Evolutionary conservation across 345 rosid genomes (phyloP).

Genomic region (Linum usitatissimum): DNA sequence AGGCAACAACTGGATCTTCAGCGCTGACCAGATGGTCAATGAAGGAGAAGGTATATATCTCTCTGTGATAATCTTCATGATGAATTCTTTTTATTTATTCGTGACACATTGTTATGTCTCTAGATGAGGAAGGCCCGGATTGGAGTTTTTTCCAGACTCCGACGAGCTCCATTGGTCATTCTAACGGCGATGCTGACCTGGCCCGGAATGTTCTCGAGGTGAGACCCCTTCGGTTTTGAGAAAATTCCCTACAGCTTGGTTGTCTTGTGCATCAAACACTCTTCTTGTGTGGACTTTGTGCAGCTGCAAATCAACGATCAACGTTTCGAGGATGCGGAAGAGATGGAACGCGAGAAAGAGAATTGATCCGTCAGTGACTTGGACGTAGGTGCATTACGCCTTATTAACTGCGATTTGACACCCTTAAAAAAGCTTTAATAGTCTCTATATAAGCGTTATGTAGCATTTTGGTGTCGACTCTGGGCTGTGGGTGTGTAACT

Average conservation of each 20-base stretch:
- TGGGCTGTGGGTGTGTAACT: too few species aligned
- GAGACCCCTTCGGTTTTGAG: conserved; percentile 4
- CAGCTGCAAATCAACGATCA: conserved; percentile 82
- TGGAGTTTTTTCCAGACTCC: conserved; percentile 42
- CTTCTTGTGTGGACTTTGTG: conserved; percentile 6
- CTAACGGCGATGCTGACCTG: conserved; percentile 69
- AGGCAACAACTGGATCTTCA: conserved; percentile 62
- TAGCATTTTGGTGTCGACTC: too few species aligned
- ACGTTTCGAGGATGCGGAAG: conserved; percentile 93
- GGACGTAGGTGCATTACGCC: background rate
- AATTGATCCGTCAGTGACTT: conserved; percentile 18
- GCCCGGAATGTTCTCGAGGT: conserved; percentile 67
- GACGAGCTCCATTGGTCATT: conserved; percentile 58
- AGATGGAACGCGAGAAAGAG: conserved; percentile 45
- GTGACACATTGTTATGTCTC: conserved; percentile 8
- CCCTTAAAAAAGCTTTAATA: background rate
- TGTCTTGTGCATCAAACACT: background rate
- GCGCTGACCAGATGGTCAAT: conserved; percentile 62
- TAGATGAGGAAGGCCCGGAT: conserved; percentile 44
- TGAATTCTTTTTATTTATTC: background rate
- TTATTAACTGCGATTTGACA: background rate
- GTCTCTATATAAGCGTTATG: too few species aligned
- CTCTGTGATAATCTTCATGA: background rate
- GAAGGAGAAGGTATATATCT: conserved; percentile 35
- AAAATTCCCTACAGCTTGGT: background rate